These are phyloP conservation scores for Penicillium canariense DNA, from an alignment of 495 filamentous ascomycete species.

Conservation along the genomic window DNA sequence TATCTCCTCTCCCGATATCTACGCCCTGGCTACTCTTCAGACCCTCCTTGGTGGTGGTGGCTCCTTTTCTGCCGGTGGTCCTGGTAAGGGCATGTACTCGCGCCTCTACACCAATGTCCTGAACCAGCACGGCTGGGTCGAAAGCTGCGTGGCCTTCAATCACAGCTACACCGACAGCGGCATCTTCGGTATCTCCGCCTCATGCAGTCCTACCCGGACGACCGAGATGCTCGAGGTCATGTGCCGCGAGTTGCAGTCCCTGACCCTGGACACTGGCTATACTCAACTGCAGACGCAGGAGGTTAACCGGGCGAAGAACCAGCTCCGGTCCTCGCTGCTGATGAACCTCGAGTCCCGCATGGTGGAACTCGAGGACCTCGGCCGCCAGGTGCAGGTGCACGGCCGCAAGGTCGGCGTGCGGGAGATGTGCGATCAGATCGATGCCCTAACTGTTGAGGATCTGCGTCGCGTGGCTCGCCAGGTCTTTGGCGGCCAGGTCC, in stretches of 20 bases:
- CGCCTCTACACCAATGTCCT: slow-evolving; percentile 96
- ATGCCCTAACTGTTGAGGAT: slow-evolving; percentile 76
- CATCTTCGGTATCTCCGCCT: slow-evolving; percentile 88
- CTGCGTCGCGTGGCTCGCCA: slow-evolving; percentile 77
- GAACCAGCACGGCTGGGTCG: slow-evolving; percentile 96
- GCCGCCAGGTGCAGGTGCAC: slow-evolving; percentile 93
- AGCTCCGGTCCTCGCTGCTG: slow-evolving; percentile 81
- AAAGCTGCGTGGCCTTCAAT: slow-evolving; percentile 93
- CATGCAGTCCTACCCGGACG: slow-evolving; percentile 73
- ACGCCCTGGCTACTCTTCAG: slow-evolving; percentile 93
- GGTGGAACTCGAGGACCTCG: slow-evolving; percentile 98
- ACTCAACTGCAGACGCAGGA: slow-evolving; percentile 68
- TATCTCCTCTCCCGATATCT: slow-evolving; percentile 87
- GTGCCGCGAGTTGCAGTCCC: slow-evolving; percentile 79
- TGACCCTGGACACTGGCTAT: slow-evolving; percentile 70
- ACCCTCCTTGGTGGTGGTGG: slow-evolving; percentile 94
- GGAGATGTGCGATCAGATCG: slow-evolving; percentile 91
- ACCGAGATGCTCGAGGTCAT: slow-evolving; percentile 86
- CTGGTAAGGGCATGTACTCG: slow-evolving; percentile 98
- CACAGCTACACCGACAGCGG: slow-evolving; percentile 95
- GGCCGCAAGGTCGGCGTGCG: slow-evolving; percentile 83
- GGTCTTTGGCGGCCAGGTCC: slow-evolving; percentile 73
- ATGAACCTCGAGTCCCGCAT: slow-evolving; percentile 98
- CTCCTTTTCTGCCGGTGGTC: slow-evolving; percentile 95
- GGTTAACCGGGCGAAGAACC: slow-evolving; percentile 97